These are phyloP conservation scores for Dionaea muscipula DNA, from an alignment of 179 eudicot genomes.

Conservation along the genomic window DNA sequence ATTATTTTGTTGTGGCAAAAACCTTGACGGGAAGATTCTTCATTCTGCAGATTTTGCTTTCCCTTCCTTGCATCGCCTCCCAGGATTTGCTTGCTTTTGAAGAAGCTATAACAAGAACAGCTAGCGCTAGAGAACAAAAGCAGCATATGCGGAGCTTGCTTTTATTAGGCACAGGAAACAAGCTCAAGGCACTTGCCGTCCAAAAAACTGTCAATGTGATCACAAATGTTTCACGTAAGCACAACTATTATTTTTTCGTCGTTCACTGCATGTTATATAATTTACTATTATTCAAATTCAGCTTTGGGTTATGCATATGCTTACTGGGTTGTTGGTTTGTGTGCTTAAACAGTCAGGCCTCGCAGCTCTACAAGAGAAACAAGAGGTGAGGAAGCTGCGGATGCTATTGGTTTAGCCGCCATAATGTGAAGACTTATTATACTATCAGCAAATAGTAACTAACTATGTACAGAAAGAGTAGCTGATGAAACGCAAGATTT, in stretches of 20 bases:
- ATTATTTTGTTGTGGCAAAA: neutral
- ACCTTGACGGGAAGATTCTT: constrained; percentile 1
- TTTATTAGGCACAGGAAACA: constrained; percentile 62
- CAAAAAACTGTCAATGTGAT: constrained; percentile 74
- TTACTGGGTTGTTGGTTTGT: neutral
- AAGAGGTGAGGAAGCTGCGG: constrained; percentile 35
- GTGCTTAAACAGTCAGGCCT: constrained; percentile 41
- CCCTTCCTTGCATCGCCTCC: constrained; percentile 65
- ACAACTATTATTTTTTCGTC: constrained; percentile 3
- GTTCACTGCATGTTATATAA: neutral
- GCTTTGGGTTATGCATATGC: neutral
- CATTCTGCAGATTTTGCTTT: constrained; percentile 56
- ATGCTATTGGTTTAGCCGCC: constrained; percentile 58
- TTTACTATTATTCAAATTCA: neutral
- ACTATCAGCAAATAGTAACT: neutral
- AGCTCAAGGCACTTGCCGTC: constrained; percentile 76
- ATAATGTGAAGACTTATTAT: constrained; percentile 27
- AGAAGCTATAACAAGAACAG: constrained; percentile 78
- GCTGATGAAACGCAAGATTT: neutral
- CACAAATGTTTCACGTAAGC: constrained; percentile 75
- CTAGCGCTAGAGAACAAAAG: constrained; percentile 90
- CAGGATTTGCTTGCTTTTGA: constrained; percentile 83
- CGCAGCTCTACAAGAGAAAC: constrained; percentile 38
- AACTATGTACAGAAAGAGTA: constrained; percentile 20
- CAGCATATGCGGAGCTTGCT: constrained; percentile 84